A percentile compares a stretch with the other conserved stretches of the same genome.
Conservation (phyloP, 148 eudicot species). For the Rhododendron kiyosumense region DNA sequence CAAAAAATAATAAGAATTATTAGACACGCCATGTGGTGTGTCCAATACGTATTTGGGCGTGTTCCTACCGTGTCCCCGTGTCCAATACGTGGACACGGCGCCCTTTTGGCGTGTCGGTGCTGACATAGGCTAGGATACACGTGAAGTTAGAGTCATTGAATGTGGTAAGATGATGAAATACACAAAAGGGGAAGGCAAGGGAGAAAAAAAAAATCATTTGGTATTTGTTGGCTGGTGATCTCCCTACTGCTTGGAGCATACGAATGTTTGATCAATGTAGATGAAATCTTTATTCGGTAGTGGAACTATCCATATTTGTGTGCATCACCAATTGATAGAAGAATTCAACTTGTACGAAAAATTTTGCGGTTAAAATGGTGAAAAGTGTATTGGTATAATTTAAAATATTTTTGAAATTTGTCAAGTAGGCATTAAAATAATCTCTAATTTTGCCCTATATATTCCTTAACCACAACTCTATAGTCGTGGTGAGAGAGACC, state of each 20-base stretch:
- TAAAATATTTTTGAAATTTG: neutral
- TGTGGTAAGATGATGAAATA: neutral
- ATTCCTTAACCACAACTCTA: neutral
- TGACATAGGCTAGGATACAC: neutral
- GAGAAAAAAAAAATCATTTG: neutral
- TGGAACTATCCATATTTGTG: neutral
- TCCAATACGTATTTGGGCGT: no score
- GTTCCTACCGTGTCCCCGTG: no score
- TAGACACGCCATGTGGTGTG: no score
- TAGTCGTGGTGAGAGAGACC: neutral
- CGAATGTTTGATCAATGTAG: neutral
- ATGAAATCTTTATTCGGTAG: neutral
- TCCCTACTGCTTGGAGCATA: neutral
- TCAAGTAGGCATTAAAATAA: neutral
- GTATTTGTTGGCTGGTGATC: neutral
- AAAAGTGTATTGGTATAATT: neutral
- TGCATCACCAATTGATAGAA: neutral
- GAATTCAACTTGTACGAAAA: neutral
- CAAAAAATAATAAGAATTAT: no score
- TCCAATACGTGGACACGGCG: no score
- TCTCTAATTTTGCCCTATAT: neutral
- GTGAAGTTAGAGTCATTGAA: neutral
- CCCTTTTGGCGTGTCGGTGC: no score
- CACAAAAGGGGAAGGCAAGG: neutral
- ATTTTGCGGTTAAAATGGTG: neutral